Evolutionary conservation across 768 basidiomycete species (phyloP).

Genomic region (Neoboletus subvelutipes): DNA sequence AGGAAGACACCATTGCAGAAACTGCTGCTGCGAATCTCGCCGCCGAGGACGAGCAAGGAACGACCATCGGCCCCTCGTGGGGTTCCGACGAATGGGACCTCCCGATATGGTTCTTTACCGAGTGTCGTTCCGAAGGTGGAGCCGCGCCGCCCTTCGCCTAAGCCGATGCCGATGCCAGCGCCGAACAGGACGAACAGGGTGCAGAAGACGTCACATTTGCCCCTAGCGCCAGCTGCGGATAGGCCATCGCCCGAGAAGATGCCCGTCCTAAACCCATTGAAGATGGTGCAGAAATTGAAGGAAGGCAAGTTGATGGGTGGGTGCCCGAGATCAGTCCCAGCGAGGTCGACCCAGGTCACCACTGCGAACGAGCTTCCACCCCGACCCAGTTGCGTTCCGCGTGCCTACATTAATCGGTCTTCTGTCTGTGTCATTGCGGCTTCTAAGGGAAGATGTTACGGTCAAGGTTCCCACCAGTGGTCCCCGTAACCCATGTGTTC

Average conservation of each 20-base stretch:
- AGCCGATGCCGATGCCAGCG: background rate
- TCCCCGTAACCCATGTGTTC: background rate
- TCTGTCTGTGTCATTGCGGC: background rate
- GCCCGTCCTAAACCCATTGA: background rate
- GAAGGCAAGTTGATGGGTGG: background rate
- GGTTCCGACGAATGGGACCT: background rate
- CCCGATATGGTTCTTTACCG: background rate
- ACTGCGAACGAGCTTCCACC: background rate
- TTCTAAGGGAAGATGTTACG: background rate
- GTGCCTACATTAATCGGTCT: background rate
- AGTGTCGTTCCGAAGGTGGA: background rate
- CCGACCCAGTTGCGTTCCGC: slow-evolving; percentile 3
- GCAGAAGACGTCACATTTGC: background rate
- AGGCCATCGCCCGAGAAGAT: background rate
- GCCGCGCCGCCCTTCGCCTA: background rate
- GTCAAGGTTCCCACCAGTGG: background rate
- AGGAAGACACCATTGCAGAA: background rate
- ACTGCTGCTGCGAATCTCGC: background rate
- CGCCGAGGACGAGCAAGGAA: background rate
- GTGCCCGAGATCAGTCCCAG: too few relatives aligned
- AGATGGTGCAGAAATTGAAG: background rate
- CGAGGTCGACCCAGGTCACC: background rate
- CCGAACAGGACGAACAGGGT: background rate
- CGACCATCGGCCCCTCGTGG: background rate
- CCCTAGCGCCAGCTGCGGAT: background rate